Base-by-base conservation (phyloP, 2,329 filamentous ascomycete species). In the Didymella arachidicola region DNA sequence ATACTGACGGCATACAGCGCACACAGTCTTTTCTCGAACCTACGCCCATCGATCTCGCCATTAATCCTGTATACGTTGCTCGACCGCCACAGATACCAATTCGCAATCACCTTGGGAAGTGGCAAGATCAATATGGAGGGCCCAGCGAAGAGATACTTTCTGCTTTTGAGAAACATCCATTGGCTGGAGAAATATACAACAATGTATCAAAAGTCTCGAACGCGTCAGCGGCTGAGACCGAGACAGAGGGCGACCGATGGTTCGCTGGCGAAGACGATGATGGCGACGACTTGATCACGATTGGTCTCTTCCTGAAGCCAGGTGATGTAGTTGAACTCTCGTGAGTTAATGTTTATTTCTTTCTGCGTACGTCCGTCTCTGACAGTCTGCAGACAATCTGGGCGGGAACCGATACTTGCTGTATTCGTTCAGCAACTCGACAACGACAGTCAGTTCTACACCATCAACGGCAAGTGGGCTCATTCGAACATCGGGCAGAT, bases 271-370 rank as follows among this genome's bases (percentile, higher is more conserved):
- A 69, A 44, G 68, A 70, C 41, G 70, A 62, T 55, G 66, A 70
- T 49, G 71, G 39, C 8, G 68, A 68, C 18, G 74, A 77, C 27
- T 54, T 75, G 27, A 72, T 77, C 11, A 72, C 73, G 14, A 70
- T 76, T 38, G 71, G 67, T 25, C 67, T 76, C 7, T 77, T 78
- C 44, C 65, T 82, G 47, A 72, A 76, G 27, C 73, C 74, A 39
- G 81, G 81, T 36, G 82, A 84, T 60, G 73, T 84, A n/a, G 80
- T 83, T 11, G 82, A 85, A 60, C 58, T 82, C 1, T 68, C 71
- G 59, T 77, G 62, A 43, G 66, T 55, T 11, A 22, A 8, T 10
- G n/a, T 3, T 18, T 26, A 26, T 18, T 14, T 29, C 7, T 14
- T 6, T 30, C 5, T 11, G 1, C 6, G 7, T 22, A 12, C 4